Base-by-base conservation (phyloP, 108 stramenopile species). In the Nitzschia inconspicua region DNA sequence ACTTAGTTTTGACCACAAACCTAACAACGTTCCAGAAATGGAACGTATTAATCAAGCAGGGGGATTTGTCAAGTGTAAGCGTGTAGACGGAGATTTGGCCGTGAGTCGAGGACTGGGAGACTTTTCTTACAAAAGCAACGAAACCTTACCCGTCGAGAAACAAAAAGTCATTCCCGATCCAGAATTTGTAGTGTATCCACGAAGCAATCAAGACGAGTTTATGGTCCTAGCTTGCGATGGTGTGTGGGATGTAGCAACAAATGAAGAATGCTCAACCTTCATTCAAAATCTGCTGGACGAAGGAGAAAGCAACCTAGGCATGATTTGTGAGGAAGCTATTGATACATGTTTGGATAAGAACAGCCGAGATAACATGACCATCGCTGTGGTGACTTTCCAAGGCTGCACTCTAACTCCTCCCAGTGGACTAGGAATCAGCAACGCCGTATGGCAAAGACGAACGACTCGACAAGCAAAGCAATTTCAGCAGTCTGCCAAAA, bases 31-130 rank as follows among this genome's bases (percentile, higher is more conserved):
- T 44, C 57, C 76, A 13, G 95, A 95, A 72, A 29, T 63, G 47
- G 69, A 62, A 34, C 66, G 95, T 7, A 85, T 95, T 27, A 62
- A 70, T n/a, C 51, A 59, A n/a, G 80, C 73, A 7, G 88, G 91
- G 23, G 95, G 95, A 24, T 84, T 72, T 62, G 90, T 95, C 0
- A 79, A 73, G 63, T 69, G 66, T 44, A 86, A 87, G 35, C 84
- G 97, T 34, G 94, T 98, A 30, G 89, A 98, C 60, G 97, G 97
- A 13, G 95, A 96, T 66, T 68, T 98, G 49, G 97, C 97, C n/a
- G 97, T 98, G 8, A 86, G 85, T 62, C 84, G 97, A 23, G 86
- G 88, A 8, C 73, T 96, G 36, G 97, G 97, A n/a, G 97, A 98
- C 66, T 98, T 92, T 75, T 47, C 60, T 18, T 89, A 81, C 70